These are phyloP conservation scores for Ramichloridium luteum DNA, from an alignment of 2,329 filamentous ascomycete species.

Conservation along the genomic window DNA sequence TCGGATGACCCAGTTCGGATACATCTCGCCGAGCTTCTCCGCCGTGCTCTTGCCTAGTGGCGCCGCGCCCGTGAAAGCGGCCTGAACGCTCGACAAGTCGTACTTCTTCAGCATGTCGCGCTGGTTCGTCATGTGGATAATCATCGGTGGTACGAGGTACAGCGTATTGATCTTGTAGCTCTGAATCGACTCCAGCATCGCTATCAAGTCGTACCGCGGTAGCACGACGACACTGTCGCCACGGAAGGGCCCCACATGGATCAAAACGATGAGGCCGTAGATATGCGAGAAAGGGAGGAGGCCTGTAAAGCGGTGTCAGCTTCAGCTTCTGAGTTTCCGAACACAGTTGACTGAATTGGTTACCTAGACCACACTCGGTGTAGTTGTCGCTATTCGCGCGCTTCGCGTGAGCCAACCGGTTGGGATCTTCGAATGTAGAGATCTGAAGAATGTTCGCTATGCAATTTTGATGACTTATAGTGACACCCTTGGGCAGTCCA, in stretches of 20 bases:
- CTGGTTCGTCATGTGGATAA: slow-evolving; percentile 62
- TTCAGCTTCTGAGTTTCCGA: too few species aligned
- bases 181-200: slow-evolving; percentile 52
- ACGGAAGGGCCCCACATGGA: slow-evolving; percentile 51
- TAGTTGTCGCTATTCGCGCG: slow-evolving; percentile 23
- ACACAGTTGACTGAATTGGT: too few species aligned
- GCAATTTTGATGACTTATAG: slow-evolving; percentile 68
- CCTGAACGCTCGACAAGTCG: slow-evolving; percentile 55
- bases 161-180: slow-evolving; percentile 56
- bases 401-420: slow-evolving; percentile 24
- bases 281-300: slow-evolving; percentile 75
- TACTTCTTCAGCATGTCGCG: slow-evolving; percentile 49
- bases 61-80: slow-evolving; percentile 64
- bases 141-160: slow-evolving; percentile 67
- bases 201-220: slow-evolving; percentile 61
- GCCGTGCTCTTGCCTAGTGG: slow-evolving; percentile 64
- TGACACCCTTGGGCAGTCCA: slow-evolving; percentile 60
- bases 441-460: slow-evolving; percentile 64
- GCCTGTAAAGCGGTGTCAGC: neutral
- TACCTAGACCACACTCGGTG: slow-evolving; percentile 46
- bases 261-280: slow-evolving; percentile 62
- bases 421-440: slow-evolving; percentile 35
- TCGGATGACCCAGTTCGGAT: slow-evolving; percentile 52
- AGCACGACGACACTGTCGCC: slow-evolving; percentile 64
- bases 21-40: slow-evolving; percentile 48